phyloP scores from a whole-genome alignment of 208 protist species.

The Endotrypanum monterogeii region DNA sequence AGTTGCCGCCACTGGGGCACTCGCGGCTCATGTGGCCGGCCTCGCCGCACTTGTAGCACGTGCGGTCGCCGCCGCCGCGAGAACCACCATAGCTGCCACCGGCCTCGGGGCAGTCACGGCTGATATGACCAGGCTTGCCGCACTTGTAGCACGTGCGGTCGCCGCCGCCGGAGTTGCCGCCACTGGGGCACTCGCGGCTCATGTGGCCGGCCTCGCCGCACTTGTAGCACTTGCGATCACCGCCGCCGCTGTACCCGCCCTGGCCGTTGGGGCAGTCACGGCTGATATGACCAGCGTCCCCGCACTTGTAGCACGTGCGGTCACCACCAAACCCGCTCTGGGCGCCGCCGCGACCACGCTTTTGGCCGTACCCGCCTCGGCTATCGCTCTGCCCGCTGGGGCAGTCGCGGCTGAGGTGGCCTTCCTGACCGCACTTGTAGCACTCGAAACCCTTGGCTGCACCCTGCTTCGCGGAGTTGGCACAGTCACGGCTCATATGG shows the following conservation, averaged over 20 bases:
- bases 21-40: conserved; percentile 80
- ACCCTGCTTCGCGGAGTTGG: conserved; percentile 57
- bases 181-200: conserved; percentile 81
- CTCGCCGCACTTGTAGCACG: conserved; percentile 87
- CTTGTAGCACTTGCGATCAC: conserved; percentile 75
- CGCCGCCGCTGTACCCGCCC: conserved; percentile 43
- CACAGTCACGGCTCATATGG: conserved; percentile 89
- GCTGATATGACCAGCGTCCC: conserved; percentile 72
- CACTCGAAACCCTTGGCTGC: conserved; percentile 56
- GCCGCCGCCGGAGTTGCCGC: conserved; percentile 30
- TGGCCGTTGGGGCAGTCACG: conserved; percentile 80
- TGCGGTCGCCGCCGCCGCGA: conserved; percentile 59
- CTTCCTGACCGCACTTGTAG: conserved; percentile 75
- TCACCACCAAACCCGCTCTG: conserved; percentile 59
- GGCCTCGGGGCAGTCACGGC: conserved; percentile 80
- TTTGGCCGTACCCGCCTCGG: conserved; percentile 57
- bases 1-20: conserved; percentile 53
- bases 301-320: conserved; percentile 86
- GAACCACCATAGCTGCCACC: conserved; percentile 30
- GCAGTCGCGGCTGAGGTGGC: conserved; percentile 83
- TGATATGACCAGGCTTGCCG: conserved; percentile 80
- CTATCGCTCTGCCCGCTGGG: conserved; percentile 43
- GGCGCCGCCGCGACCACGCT: conserved; percentile 58
- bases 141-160: conserved; percentile 86
- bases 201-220: conserved; percentile 81